A percentile compares a stretch with the other conserved stretches of the same genome.
Conservation (phyloP, 768 basidiomycete genomes). For the Russula emetica region DNA sequence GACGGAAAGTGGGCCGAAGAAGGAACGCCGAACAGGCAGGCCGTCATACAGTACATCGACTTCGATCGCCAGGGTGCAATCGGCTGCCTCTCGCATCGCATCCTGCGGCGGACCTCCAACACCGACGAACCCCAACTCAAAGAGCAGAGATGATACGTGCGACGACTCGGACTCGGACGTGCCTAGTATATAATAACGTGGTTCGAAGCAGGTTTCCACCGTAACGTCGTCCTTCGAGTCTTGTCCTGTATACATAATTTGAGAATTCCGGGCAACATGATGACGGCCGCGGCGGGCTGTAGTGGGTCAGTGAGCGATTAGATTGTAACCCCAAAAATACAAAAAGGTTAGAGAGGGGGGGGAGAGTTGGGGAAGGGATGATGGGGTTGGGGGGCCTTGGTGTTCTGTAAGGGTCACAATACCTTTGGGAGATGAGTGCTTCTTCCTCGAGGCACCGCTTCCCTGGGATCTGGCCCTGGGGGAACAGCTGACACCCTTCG, state of each 20-base stretch:
- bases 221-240: neutral
- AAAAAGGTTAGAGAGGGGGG: neutral
- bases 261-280: neutral
- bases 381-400: neutral
- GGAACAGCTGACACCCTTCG: constrained; percentile 32
- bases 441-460: constrained; percentile 7
- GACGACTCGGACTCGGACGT: neutral
- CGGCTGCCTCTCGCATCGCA: neutral
- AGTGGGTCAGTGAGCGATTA: neutral
- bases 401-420: neutral
- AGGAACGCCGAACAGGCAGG: constrained; percentile 2
- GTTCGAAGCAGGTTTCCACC: constrained; percentile 9
- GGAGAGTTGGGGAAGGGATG: neutral
- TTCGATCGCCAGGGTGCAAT: neutral
- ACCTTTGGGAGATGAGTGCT: constrained; percentile 10
- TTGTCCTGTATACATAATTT: neutral
- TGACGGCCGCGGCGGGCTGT: neutral
- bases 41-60: neutral
- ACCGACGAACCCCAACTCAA: neutral
- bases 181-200: neutral
- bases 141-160: constrained; percentile 2
- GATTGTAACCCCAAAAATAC: neutral
- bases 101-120: neutral
- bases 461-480: constrained; percentile 12
- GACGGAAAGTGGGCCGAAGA: constrained; percentile 2